Percentiles rank a stretch among this genome's conserved stretches.
phyloP scores from a whole-genome alignment of 257 asterid genomes.

The Solanum sejunctum region DNA sequence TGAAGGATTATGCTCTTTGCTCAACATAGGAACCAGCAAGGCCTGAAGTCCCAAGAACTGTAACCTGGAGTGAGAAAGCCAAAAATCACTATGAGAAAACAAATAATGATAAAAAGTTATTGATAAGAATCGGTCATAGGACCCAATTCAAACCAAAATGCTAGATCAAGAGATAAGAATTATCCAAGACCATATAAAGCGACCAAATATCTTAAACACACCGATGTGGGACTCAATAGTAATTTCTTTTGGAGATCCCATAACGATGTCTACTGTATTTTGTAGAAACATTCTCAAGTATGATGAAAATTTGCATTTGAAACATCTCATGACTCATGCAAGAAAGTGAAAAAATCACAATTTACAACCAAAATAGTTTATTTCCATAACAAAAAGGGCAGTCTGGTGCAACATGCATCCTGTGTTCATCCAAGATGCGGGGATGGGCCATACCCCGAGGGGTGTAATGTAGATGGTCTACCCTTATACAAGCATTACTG shows the following conservation, averaged over 20 bases:
- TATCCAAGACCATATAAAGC: not conserved
- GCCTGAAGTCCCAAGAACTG: conserved; percentile 93
- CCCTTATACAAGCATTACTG: not conserved
- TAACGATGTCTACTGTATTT: not conserved
- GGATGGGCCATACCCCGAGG: not conserved
- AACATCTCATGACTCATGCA: not conserved
- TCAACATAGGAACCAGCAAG: conserved; percentile 92
- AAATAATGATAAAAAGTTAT: not conserved
- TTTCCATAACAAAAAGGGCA: not conserved
- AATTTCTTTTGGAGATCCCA: not conserved
- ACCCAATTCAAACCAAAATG: not conserved
- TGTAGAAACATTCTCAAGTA: not conserved
- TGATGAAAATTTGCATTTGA: not conserved
- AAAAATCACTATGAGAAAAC: not conserved
- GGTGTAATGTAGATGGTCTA: not conserved
- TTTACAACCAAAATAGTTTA: not conserved
- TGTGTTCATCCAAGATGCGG: not conserved
- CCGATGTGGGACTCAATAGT: not conserved
- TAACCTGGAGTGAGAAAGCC: conserved; percentile 40
- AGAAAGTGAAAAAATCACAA: not conserved
- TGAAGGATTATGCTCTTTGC: conserved; percentile 54
- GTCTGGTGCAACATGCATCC: not conserved
- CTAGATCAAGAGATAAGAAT: not conserved
- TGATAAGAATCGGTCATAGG: not conserved
- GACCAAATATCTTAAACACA: not conserved